phyloP scores from a whole-genome alignment of 2,329 filamentous ascomycete genomes.

The Penicillium olsonii region DNA sequence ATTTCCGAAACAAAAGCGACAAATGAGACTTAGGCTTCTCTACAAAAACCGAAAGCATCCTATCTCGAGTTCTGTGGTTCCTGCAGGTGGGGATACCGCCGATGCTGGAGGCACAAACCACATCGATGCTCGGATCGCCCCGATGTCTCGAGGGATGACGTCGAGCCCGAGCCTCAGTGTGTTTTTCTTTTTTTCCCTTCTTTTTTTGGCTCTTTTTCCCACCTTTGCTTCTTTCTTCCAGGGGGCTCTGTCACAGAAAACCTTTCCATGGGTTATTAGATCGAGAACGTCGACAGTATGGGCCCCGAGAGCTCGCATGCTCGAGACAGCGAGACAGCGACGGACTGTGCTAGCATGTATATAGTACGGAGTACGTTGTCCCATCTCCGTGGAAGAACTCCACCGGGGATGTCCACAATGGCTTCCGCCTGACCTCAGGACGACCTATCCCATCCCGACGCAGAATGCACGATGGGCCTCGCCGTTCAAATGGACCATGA shows the following conservation, averaged over 20 bases:
- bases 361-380: background rate
- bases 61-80: background rate
- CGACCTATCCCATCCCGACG: slow-evolving; percentile 8
- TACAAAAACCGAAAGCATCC: background rate
- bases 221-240: too few relatives aligned
- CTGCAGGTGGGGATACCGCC: background rate
- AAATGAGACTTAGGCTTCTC: background rate
- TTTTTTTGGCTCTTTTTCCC: background rate
- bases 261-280: too few relatives aligned
- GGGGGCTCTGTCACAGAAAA: too few relatives aligned
- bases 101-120: background rate
- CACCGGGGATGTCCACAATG: slow-evolving; percentile 14
- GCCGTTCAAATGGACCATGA: slow-evolving; percentile 4
- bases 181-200: background rate
- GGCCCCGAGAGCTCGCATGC: too few relatives aligned
- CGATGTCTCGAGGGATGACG: slow-evolving; percentile 18
- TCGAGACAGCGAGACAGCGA: too few relatives aligned
- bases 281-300: too few relatives aligned
- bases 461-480: slow-evolving; percentile 13
- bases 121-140: slow-evolving; percentile 20
- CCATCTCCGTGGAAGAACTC: slow-evolving; percentile 2
- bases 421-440: slow-evolving; percentile 6
- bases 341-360: too few relatives aligned
- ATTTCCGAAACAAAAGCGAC: background rate
- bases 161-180: slow-evolving; percentile 21